Percentiles rank a stretch among this genome's conserved stretches.
phyloP scores from a whole-genome alignment of 257 asterid species.

The Handroanthus guayacan region DNA sequence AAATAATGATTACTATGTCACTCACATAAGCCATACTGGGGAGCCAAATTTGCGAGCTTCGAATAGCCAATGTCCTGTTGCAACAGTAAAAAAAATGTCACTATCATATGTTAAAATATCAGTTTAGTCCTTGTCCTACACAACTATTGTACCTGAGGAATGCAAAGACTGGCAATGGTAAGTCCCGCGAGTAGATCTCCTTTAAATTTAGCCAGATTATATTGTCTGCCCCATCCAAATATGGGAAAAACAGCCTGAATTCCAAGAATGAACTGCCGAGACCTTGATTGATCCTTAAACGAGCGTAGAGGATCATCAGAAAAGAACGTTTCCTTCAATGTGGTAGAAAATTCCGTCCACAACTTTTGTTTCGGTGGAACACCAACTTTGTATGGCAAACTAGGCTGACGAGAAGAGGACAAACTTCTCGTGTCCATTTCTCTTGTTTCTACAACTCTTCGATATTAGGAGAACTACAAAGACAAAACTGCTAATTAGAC shows the following conservation, averaged over 20 bases:
- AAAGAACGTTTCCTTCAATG: conserved; percentile 72
- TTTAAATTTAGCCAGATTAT: conserved; percentile 56
- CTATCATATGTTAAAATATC: background rate
- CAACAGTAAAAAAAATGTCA: conserved; percentile 18
- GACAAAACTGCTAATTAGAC: background rate
- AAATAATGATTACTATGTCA: conserved; percentile 1
- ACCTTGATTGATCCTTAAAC: conserved; percentile 73
- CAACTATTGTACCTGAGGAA: conserved; percentile 66
- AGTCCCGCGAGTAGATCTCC: conserved; percentile 82
- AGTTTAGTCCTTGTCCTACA: background rate
- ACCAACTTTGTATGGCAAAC: conserved; percentile 68
- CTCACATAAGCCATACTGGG: conserved; percentile 88
- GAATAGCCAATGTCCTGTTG: conserved; percentile 78
- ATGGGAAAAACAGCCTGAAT: conserved; percentile 79
- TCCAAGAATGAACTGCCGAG: conserved; percentile 67
- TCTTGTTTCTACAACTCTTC: conserved; percentile 42
- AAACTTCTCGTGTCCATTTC: conserved; percentile 58
- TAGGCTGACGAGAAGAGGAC: conserved; percentile 43
- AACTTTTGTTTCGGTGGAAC: conserved; percentile 70
- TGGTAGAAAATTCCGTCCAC: conserved; percentile 57
- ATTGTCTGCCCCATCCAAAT: conserved; percentile 72
- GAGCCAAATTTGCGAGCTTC: conserved; percentile 82
- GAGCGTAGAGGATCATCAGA: conserved; percentile 78
- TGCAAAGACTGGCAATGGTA: conserved; percentile 91
- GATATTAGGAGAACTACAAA: conserved; percentile 18